Evolutionary conservation across 2,329 filamentous ascomycete genomes (phyloP), one percentile per base, ranked within the genome.

Genomic region (Neonectria sp.): DNA sequence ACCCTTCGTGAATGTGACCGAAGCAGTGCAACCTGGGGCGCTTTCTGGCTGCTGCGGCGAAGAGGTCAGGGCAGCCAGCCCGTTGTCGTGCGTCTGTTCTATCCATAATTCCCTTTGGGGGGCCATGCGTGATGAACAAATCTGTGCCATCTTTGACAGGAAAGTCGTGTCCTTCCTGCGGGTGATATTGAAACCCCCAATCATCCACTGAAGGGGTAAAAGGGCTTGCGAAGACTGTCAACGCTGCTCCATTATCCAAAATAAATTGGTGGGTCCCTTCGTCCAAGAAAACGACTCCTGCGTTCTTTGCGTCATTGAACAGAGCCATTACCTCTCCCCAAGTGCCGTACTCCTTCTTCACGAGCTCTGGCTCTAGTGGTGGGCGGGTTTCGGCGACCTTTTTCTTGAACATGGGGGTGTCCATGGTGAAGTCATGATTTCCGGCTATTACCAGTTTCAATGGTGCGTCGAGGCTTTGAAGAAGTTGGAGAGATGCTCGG

Each of bases 361-460:
- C 25, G 3, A 51, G 68, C 4, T 45, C 65, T n/a, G 71, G 65
- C 33, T 77, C 73, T 8, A 43, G 40, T 3, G 40, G 40, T 6
- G 40, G 40, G 8, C 40, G n/a, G 17, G 21, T 17, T 2, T 43
- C 40, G 0, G 25, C 17, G 1, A 79, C 59, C 48, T 78, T 79
- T 3, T 65, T 11, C 48, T 78, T 65, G 55, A 85, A 88, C 0
- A 72, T 72, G 0, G 71, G 69, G 2, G 67, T 51, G 35, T 84
- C 81, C 3, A 84, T 74, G 0, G 79, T 82, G 46, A 86, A 86
- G 65, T 89, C 85, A 65, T 88, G 85, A 58, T 88, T 88, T 1
- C 86, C 86, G 2, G 86, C 80, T 49, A 89, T 87, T 7, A 83
- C 76, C 1, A 88, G 71, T 61, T 88, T 88, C 4, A 86, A 74